Base-by-base conservation (phyloP, 805 yeast species). In the Candida caryicola region DNA sequence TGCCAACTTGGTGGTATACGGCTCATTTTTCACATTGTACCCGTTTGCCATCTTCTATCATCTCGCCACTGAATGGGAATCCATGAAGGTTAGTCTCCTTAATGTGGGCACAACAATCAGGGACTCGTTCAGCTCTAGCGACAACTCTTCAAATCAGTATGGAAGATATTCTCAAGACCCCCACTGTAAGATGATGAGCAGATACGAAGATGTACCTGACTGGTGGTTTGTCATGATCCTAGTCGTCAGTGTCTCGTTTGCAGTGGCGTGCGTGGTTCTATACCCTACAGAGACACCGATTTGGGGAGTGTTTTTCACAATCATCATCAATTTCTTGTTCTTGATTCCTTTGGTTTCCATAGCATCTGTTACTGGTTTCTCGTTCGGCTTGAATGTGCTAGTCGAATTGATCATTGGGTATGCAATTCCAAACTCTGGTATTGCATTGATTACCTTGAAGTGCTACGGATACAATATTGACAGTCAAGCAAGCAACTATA, bases 141-240 rank as follows among this genome's bases (percentile, higher is more conserved):
- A 39, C 18, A 33, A 45, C 2, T 41, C 29, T 25, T 13, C 19
- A 14, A 18, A 45, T 46, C 35, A 47, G 40, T 40, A 36, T 52
- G 65, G 62, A 4, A 47, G 53, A 9, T 60, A 57, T 23, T 43
- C 45, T 4, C 39, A 71, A 16, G 85, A 81, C 49, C 76, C 82
- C 2, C 82, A 77, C 49, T 70, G 79, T 39, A 64, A 62, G 33
- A 76, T 78, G 73, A 79, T 79, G 81, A 44, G 71, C 31, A 63
- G 59, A 39, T 82, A 82, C 56, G 71, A 71, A 27, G 88, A 82
- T 46, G 86, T 81, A 15, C 93, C 95, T 1, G 84, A 79, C 46
- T 79, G 82, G 81, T 81, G 88, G 86, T 82, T 74, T 49, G 50
- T 61, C 3, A 43, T 58, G 3, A 62, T 76, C 12, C 64, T 81